A percentile compares a stretch with the other conserved stretches of the same genome.
phyloP scores from a whole-genome alignment of 2,329 filamentous ascomycete genomes.

The Ophiobolus disseminans region DNA sequence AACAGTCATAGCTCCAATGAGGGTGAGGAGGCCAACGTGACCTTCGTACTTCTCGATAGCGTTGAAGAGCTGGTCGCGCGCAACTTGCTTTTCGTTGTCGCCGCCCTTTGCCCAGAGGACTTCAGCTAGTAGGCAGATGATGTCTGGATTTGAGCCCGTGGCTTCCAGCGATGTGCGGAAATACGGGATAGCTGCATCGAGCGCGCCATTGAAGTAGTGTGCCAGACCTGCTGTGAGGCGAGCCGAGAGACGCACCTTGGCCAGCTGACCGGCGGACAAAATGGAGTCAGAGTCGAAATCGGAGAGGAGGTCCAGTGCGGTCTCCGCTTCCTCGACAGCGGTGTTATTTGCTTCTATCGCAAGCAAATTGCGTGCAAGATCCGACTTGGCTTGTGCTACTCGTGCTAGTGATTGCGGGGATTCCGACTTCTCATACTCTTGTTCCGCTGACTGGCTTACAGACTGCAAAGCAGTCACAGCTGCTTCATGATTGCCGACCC shows the following conservation, averaged over 20 bases:
- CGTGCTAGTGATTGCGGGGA: conserved; percentile 74
- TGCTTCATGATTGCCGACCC: conserved; percentile 71
- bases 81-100: conserved; percentile 74
- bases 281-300: conserved; percentile 66
- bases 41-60: conserved; percentile 76
- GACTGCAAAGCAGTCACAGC: conserved; percentile 70
- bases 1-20: conserved; percentile 84
- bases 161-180: conserved; percentile 83
- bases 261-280: conserved; percentile 68
- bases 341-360: conserved; percentile 69
- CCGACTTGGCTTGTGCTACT: conserved; percentile 84
- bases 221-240: conserved; percentile 86
- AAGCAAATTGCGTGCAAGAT: conserved; percentile 84
- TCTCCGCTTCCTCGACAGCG: conserved; percentile 81
- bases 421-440: conserved; percentile 84
- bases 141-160: conserved; percentile 77
- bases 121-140: conserved; percentile 86
- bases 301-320: conserved; percentile 77
- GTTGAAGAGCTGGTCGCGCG: conserved; percentile 79
- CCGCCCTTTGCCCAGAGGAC: conserved; percentile 91
- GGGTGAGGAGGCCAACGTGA: conserved; percentile 79
- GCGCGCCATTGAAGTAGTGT: conserved; percentile 72
- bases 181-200: conserved; percentile 74
- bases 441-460: conserved; percentile 75
- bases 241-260: conserved; percentile 78